phyloP scores from a whole-genome alignment of 2,329 filamentous ascomycete species.

The Corynespora cassiicola region DNA sequence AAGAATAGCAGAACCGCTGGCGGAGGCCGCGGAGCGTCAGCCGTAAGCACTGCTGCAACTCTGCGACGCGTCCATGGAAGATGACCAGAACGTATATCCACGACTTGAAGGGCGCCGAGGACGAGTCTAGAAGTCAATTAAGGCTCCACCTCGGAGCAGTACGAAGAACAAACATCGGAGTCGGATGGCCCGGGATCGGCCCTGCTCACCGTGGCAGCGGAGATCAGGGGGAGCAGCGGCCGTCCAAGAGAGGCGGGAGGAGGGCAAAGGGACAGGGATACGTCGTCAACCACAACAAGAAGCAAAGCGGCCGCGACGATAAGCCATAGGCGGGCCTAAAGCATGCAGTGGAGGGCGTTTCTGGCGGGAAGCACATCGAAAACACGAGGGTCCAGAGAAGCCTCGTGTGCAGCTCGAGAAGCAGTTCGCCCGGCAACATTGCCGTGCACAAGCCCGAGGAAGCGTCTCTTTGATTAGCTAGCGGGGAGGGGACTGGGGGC shows the following conservation, averaged over 20 bases:
- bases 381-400: conserved; percentile 52
- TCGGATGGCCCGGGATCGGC: conserved; percentile 9
- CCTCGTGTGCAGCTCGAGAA: conserved; percentile 51
- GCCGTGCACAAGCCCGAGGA: conserved; percentile 53
- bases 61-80: no score
- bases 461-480: conserved; percentile 50
- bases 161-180: conserved; percentile 1
- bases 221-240: conserved; percentile 11
- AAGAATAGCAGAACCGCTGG: no score
- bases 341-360: conserved; percentile 51
- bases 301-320: conserved; percentile 30
- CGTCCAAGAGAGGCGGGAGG: conserved; percentile 33
- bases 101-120: no score
- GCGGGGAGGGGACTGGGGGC: conserved; percentile 5
- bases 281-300: conserved; percentile 49
- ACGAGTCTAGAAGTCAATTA: no score
- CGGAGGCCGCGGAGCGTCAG: no score
- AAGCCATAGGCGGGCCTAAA: conserved; percentile 20
- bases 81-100: no score
- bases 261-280: conserved; percentile 27
- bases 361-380: conserved; percentile 48
- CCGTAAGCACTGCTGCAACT: no score
- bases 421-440: conserved; percentile 47
- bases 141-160: no score
- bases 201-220: no score